These are phyloP conservation scores for Trichosporon ovoides DNA, from an alignment of 1,284 basidiomycete species.

Conservation along the genomic window DNA sequence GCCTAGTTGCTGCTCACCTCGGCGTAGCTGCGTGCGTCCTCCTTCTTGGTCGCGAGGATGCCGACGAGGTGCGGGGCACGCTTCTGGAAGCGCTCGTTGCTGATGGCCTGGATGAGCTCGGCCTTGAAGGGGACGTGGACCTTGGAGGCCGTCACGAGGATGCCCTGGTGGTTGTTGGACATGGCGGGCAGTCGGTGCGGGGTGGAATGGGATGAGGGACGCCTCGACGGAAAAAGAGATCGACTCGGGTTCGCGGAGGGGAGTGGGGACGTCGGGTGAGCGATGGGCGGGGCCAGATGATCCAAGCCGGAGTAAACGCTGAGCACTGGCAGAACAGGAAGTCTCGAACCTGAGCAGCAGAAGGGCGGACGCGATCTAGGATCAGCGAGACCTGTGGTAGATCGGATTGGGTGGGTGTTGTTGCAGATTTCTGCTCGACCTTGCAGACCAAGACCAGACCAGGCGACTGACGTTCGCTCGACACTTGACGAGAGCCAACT, in stretches of 20 bases:
- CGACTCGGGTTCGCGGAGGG: no score
- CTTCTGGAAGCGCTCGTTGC: slow-evolving; percentile 29
- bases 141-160: slow-evolving; percentile 47
- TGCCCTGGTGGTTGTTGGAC: slow-evolving; percentile 33
- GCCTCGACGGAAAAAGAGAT: not conserved
- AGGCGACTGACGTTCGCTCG: no score
- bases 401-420: no score
- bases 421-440: no score
- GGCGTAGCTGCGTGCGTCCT: slow-evolving; percentile 84
- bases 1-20: slow-evolving; percentile 50
- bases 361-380: no score
- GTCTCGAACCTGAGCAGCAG: no score
- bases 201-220: not conserved
- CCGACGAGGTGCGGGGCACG: slow-evolving; percentile 73
- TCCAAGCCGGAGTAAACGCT: not conserved
- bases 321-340: no score
- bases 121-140: slow-evolving; percentile 48
- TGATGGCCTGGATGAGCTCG: slow-evolving; percentile 40
- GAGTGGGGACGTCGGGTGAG: not conserved
- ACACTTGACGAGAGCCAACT: no score
- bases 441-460: no score
- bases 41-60: slow-evolving; percentile 79
- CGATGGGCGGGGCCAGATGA: not conserved
- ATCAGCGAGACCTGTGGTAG: no score
- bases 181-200: slow-evolving; percentile 9